A percentile compares a stretch with the other conserved stretches of the same genome.
phyloP scores from a whole-genome alignment of 257 asterid genomes.

The Eucommia ulmoides region DNA sequence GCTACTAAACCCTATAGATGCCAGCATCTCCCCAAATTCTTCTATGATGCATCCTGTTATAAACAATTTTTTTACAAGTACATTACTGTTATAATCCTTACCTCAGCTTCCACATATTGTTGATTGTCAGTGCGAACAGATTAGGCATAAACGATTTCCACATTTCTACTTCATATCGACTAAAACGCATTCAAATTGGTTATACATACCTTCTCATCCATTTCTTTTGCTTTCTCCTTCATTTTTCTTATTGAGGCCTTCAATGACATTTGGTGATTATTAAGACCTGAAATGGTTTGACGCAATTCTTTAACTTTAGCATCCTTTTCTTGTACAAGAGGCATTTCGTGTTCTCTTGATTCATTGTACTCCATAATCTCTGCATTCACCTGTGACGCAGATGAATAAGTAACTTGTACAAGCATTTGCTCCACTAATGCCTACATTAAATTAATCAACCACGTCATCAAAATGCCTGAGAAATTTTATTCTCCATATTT shows the following conservation, averaged over 20 bases:
- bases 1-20: too few species aligned
- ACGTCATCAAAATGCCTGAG: constrained; percentile 40
- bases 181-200: too few species aligned
- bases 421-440: neutral
- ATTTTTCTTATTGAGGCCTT: constrained; percentile 42
- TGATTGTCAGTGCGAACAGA: neutral
- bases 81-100: neutral
- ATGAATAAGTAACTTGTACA: constrained; percentile 6
- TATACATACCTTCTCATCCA: constrained; percentile 64
- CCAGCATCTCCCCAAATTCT: neutral
- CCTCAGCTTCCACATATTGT: neutral
- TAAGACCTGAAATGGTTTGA: constrained; percentile 51
- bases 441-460: constrained; percentile 5
- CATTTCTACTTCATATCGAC: neutral
- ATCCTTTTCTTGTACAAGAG: constrained; percentile 50
- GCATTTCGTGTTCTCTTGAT: constrained; percentile 50
- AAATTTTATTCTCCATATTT: constrained; percentile 37
- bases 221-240: constrained; percentile 68
- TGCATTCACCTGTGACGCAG: constrained; percentile 36
- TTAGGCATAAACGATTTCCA: neutral
- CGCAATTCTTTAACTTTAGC: constrained; percentile 52
- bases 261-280: constrained; percentile 63
- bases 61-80: neutral
- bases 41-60: too few species aligned
- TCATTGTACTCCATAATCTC: constrained; percentile 48